Evolutionary conservation across 352 stramenopile genomes (phyloP).

Genomic region (Phytophthora tubulina): DNA sequence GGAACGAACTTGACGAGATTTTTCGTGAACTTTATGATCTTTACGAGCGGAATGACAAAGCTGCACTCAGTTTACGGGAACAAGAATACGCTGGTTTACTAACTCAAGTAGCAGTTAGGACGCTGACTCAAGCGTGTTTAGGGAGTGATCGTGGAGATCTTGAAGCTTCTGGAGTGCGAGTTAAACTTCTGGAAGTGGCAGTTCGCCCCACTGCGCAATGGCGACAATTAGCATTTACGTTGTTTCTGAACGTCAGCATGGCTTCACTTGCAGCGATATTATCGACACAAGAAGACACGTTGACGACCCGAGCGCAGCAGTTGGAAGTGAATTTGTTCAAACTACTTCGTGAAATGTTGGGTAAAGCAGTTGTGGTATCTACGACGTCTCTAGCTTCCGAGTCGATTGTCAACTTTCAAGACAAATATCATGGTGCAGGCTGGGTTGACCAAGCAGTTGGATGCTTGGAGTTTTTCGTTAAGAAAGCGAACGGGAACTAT

Average conservation of each 20-base stretch:
- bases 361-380: conserved; percentile 52
- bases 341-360: conserved; percentile 58
- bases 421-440: neutral
- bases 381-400: conserved; percentile 23
- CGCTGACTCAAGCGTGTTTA: conserved; percentile 32
- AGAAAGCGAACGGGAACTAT: conserved; percentile 40
- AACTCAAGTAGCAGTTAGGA: conserved; percentile 29
- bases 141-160: conserved; percentile 22
- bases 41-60: conserved; percentile 22
- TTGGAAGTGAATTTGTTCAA: conserved; percentile 49
- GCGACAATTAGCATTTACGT: conserved; percentile 51
- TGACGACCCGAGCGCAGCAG: conserved; percentile 10
- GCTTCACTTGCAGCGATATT: conserved; percentile 30
- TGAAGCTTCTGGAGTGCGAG: conserved; percentile 32
- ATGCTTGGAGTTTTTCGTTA: conserved; percentile 49
- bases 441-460: conserved; percentile 47
- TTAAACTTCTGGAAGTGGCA: conserved; percentile 55
- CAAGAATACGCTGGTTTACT: conserved; percentile 38
- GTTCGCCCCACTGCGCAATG: conserved; percentile 47
- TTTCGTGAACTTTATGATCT: conserved; percentile 48
- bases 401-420: neutral
- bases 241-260: conserved; percentile 47
- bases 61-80: conserved; percentile 32
- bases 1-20: conserved; percentile 49
- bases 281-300: conserved; percentile 12